Evolutionary conservation across 2,329 filamentous ascomycete species (phyloP), one percentile per base, ranked within the genome.

Genomic region (Zymoseptoria crescenta): DNA sequence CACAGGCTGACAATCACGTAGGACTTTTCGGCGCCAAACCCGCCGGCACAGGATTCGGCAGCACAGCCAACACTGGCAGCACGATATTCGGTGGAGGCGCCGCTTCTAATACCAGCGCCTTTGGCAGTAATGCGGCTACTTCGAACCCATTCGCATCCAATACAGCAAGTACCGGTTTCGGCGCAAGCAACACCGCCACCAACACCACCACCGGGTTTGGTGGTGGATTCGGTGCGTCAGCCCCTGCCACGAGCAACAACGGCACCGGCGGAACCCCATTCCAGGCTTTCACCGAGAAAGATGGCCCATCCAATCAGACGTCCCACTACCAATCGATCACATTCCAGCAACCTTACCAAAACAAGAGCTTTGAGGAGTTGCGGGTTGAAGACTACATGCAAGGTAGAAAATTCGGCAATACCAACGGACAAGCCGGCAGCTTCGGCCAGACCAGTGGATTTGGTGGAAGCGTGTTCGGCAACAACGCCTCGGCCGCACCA

Each of bases 341-440:
- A 21, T 91, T 93, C 73, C 87, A 88, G 75, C 85, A 87, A 24
- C 83, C 87, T 1, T 95, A 93, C 77, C 87, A 86, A 73, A 95
- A 94, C 72, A 97, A 88, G 79, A 96, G 93, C 8, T 84, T 89
- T n/a, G 94, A 88, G 63, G 79, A 81, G 65, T 61, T 81, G 66
- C 74, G 79, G 63, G 58, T 96, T 62, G 90, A 85, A 52, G 94
- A 99, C 74, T 99, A 99, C 73, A 83, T 87, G 60, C 88, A 92
- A 74, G 92, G 92, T 55, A 86, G 92, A 60, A 87, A 87, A 56
- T 90, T 84, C 72, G 94, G 92, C 35, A 96, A 93, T 74, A 82
- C 83, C 49, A 90, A 87, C 62, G 91, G 90, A 29, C 88, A 91
- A 65, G 79, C 84, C 52, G 91, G 91, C 59, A 89, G 88, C 7